A percentile compares a stretch with the other conserved stretches of the same genome.
phyloP scores from a whole-genome alignment of 768 basidiomycete genomes.

The Mycena metata region DNA sequence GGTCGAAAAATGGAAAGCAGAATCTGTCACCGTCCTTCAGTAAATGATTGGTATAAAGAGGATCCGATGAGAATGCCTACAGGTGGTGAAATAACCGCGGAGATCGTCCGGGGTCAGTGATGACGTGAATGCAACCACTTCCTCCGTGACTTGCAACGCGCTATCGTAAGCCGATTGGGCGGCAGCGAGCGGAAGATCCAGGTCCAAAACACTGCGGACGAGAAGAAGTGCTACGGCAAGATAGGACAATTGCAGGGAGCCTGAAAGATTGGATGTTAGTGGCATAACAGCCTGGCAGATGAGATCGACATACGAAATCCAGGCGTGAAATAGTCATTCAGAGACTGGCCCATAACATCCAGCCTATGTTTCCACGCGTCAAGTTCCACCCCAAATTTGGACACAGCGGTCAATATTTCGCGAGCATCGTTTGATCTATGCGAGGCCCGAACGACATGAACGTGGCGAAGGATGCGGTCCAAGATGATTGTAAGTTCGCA shows the following conservation, averaged over 20 bases:
- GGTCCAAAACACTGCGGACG: constrained; percentile 35
- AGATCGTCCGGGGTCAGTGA: constrained; percentile 37
- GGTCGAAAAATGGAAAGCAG: constrained; percentile 39
- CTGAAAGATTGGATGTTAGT: constrained; percentile 12
- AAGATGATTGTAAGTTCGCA: constrained; percentile 37
- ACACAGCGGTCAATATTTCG: constrained; percentile 32
- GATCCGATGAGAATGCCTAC: constrained; percentile 14
- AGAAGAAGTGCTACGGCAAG: constrained; percentile 36
- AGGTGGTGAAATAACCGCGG: constrained; percentile 36
- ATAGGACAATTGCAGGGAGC: constrained; percentile 37
- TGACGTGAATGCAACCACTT: constrained; percentile 36
- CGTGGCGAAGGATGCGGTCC: constrained; percentile 32
- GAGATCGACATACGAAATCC: constrained; percentile 33
- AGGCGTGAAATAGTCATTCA: constrained; percentile 35
- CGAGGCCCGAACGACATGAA: constrained; percentile 33
- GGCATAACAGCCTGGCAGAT: neutral
- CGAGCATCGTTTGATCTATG: constrained; percentile 29
- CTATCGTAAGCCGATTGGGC: constrained; percentile 34
- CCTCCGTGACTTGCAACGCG: constrained; percentile 33
- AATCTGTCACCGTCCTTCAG: constrained; percentile 15
- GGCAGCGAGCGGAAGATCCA: constrained; percentile 33
- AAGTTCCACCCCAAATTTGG: constrained; percentile 36
- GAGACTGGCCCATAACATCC: constrained; percentile 36
- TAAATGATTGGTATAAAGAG: neutral
- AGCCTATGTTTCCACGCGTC: constrained; percentile 38